Conservation (phyloP, 208 protist genomes). For the Trypanosoma theileri region DNA sequence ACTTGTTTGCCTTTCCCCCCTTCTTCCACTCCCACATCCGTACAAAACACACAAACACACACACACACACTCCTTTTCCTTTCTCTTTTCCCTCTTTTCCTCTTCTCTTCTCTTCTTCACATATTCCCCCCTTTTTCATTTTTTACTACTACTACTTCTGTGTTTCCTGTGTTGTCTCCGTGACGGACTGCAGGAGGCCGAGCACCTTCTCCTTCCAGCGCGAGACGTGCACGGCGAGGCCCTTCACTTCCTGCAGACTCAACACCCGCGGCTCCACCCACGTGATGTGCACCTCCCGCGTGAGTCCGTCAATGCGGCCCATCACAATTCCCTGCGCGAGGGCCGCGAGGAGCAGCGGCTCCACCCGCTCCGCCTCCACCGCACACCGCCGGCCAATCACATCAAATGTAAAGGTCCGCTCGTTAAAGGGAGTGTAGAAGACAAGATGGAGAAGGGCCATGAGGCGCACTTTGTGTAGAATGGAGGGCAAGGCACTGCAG, state of each 20-base stretch:
- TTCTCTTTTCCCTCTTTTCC: neutral
- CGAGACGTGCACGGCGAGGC: slow-evolving; percentile 64
- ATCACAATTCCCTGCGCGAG: slow-evolving; percentile 93
- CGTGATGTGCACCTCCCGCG: slow-evolving; percentile 72
- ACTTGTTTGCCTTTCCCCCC: slow-evolving; percentile 19
- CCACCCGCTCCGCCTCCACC: slow-evolving; percentile 72
- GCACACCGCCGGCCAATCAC: slow-evolving; percentile 69
- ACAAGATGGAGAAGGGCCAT: slow-evolving; percentile 95
- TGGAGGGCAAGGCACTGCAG: slow-evolving; percentile 22
- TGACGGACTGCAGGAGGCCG: slow-evolving; percentile 45
- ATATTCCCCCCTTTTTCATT: neutral
- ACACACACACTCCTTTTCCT: neutral
- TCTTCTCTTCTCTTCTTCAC: neutral
- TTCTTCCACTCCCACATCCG: no score
- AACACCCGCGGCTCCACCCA: slow-evolving; percentile 91
- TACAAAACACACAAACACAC: slow-evolving; percentile 2
- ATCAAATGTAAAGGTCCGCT: slow-evolving; percentile 88
- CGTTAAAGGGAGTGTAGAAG: slow-evolving; percentile 92
- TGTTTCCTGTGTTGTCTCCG: slow-evolving; percentile 32
- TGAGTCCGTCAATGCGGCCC: slow-evolving; percentile 93
- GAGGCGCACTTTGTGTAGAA: slow-evolving; percentile 86
- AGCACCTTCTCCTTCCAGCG: slow-evolving; percentile 71
- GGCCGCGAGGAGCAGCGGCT: slow-evolving; percentile 94
- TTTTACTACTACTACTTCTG: slow-evolving; percentile 10
- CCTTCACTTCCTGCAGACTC: slow-evolving; percentile 72